phyloP scores from a whole-genome alignment of 2,329 filamentous ascomycete species.

The Penicillium sp. region DNA sequence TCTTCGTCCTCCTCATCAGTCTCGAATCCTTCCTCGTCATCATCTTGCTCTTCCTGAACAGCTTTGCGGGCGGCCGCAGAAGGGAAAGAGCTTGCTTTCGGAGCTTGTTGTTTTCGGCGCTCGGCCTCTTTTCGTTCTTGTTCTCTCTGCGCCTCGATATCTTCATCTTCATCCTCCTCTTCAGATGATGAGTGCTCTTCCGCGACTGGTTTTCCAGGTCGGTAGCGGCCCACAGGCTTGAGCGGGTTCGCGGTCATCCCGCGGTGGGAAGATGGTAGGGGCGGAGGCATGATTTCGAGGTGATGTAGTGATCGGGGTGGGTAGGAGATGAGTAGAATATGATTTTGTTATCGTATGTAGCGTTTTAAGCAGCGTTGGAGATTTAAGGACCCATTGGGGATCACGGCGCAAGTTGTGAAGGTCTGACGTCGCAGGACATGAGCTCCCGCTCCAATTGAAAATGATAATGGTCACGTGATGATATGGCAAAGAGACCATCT shows the following conservation, averaged over 20 bases:
- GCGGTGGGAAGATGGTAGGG: slow-evolving; percentile 43
- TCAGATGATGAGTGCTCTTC: slow-evolving; percentile 51
- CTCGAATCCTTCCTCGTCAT: slow-evolving; percentile 61
- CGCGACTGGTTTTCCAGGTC: slow-evolving; percentile 73
- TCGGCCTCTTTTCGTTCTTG: slow-evolving; percentile 46
- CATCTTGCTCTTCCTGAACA: slow-evolving; percentile 35
- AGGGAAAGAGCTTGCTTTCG: slow-evolving; percentile 43
- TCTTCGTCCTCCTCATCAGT: slow-evolving; percentile 54
- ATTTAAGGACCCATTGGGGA: neutral
- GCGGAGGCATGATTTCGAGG: slow-evolving; percentile 41
- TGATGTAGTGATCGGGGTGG: neutral
- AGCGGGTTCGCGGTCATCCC: slow-evolving; percentile 92
- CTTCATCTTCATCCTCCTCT: slow-evolving; percentile 55
- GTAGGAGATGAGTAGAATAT: neutral
- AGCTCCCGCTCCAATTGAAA: slow-evolving; percentile 44
- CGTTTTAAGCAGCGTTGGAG: neutral
- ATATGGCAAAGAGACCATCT: slow-evolving; percentile 28
- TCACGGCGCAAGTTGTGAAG: neutral
- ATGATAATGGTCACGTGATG: slow-evolving; percentile 49
- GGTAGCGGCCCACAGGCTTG: slow-evolving; percentile 72
- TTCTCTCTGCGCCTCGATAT: slow-evolving; percentile 60
- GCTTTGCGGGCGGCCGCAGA: slow-evolving; percentile 30
- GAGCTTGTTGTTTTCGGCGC: slow-evolving; percentile 46
- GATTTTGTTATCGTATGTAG: neutral
- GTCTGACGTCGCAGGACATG: slow-evolving; percentile 5